Evolutionary conservation across 2,329 filamentous ascomycete genomes (phyloP), one percentile per base, ranked within the genome.

Genomic region (Stagonosporopsis vannaccii): DNA sequence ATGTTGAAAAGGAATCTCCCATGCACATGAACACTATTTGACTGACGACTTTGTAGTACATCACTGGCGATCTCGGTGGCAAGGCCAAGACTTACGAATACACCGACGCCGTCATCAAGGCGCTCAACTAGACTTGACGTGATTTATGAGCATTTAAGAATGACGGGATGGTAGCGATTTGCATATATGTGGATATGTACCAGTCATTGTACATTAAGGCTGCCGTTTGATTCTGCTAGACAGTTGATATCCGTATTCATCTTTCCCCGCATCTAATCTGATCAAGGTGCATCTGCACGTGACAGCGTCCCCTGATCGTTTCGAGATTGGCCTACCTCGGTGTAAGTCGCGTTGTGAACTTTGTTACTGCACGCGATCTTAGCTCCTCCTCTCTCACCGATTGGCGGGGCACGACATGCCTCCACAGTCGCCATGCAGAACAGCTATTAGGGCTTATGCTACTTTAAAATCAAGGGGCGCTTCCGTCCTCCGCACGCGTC

Each of bases 81-180:
- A 97, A 92, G 84, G 86, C 95, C 72, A 97, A 96, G 88, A 99
- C 95, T 58, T 83, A 89, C 81, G 91, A 99, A 83, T 99, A 96
- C 79, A 92, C 95, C 56, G 85, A 85, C 59, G 94, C 95, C 68
- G 97, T 99, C 76, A 97, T 98, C 79, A 82, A 82, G 74, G 82
- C 82, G 61, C 77, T 88, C 59, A 73, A 76, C 58, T 74, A 74
- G 66, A 72, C 62, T 67, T 47, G 54, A 56, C 59, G 60, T 61
- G 59, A 63, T 66, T 63, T 58, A 70, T 53, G 62, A 65, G 65
- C 58, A 66, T 71, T 44, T 23, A 60, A 53, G 59, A 56, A 65
- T 50, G 62, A 64, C 41, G 59, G 65, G 55, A 65, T 54, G 69
- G 70, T 65, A 68, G 67, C 59, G 65, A 63, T 67, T 67, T 74